Evolutionary conservation across 192 early-diverging fungal species (phyloP), one percentile per base, ranked within the genome.

Genomic region (Lunasporangiospora selenospora): DNA sequence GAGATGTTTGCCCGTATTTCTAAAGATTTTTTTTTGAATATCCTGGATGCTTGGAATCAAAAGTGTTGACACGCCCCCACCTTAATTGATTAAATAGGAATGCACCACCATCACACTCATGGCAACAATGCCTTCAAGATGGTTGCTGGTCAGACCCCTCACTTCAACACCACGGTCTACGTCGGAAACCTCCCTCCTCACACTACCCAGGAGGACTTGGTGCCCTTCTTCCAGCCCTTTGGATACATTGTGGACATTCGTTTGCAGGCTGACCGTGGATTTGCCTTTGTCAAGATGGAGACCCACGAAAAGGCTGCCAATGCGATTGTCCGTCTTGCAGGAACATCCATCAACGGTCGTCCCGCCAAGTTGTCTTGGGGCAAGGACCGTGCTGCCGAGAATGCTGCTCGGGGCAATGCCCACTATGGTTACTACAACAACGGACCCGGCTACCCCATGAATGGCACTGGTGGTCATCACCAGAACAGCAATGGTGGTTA

Each of bases 271-370:
- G 95, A 95, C 43, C 90, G 92, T 61, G 95, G 95, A 13, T 97
- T 90, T 67, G 94, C 90, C 10, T 97, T 97, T 78, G 83, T 95
- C 59, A 93, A 93, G 88, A 69, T 96, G 67, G 93, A 95, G 77
- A 84, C 92, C 2, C 95, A 96, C 66, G 91, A 95, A 67, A 89
- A 88, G 73, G 95, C 95, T 1, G 90, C 95, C 16, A 85, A 85
- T 65, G 92, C 93, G n/a, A 94, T 96, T 69, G 89, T 90, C 46
- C 81, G 86, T 45, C 77, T 95, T 58, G 85, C 93, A 73, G 90
- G 91, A 27, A 78, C 83, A 15, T 59, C 61, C 30, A 69, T 96
- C 29, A 88, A 93, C 53, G 91, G 90, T 30, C 87, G 93, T 34
- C 83, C 85, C 38, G 73, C 88, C 50, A 93, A 90, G 86, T 44